Base-by-base conservation (phyloP, 345 rosid species). In the Salix dunnii region DNA sequence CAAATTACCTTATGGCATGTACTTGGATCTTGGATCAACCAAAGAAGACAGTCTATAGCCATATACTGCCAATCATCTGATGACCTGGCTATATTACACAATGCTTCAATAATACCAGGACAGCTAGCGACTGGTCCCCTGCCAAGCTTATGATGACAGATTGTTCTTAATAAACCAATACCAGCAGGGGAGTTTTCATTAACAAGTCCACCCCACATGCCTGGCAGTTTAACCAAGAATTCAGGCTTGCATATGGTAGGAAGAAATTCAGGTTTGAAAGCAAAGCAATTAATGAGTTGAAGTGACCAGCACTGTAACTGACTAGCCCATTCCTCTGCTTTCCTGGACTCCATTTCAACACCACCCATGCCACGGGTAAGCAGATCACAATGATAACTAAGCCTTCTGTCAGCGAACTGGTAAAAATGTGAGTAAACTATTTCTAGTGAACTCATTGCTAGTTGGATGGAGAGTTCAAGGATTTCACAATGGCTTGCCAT, bases 301-400 rank as follows among this genome's bases (percentile, higher is more conserved):
- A 96, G 98, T 64, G 99, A 94, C 99, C 99, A 94, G 76, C 99
- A 96, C 55, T 96, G 99, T 86, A 96, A 81, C 68, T 96, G 98
- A 79, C 98, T 92, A 23, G 98, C 97, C 99, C 99, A 96, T 82
- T 96, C 99, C 86, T 96, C 98, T 2, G 99, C 96, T 80, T 96
- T 96, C 71, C 98, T 88, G 9, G 99, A 94, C 83, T 94, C 98
- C 99, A 96, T 96, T 82, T 94, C 99, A 58, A 94, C 96, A 68
- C 98, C 99, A 62, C 99, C 99, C 99, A 96, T 96, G 18, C 99
- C 99, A 31, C 99, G 98, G 5, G 99, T 96, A 71, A 94, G 91
- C 84, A 96, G 84, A 84, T 96, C 99, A 21, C 99, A 90, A 78
- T 96, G 99, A 78, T 96, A 96, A 79, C 97, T 93, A 31, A 88